Evolutionary conservation across 371 early-diverging fungal species (phyloP).

Genomic region (Apophysomyces ossiformis): DNA sequence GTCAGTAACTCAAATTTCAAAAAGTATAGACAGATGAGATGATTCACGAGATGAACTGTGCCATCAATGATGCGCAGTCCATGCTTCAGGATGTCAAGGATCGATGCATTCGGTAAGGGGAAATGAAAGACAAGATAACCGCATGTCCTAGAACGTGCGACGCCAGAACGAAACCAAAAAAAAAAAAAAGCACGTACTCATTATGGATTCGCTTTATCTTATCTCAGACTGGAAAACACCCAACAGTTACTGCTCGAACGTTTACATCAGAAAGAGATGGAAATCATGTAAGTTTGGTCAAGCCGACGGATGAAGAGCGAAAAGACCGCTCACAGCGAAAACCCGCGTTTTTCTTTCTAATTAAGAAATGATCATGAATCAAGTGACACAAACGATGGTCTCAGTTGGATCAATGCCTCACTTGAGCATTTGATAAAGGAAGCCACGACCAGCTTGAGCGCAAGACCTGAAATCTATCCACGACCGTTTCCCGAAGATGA

Average conservation of each 20-base stretch:
- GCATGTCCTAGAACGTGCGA: background rate
- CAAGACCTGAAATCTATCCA: constrained; percentile 7
- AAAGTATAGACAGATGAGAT: constrained; percentile 7
- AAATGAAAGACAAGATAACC: background rate
- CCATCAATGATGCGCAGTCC: background rate
- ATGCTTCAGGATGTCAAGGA: constrained; percentile 7
- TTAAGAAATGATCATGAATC: constrained; percentile 6
- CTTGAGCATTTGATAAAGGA: constrained; percentile 26
- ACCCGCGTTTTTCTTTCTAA: background rate
- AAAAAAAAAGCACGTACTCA: too few species aligned
- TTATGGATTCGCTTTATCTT: too few species aligned
- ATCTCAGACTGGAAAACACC: background rate
- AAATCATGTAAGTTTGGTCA: background rate
- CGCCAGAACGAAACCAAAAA: background rate
- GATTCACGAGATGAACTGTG: constrained; percentile 4
- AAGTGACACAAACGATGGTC: constrained; percentile 21
- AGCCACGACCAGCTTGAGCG: constrained; percentile 21
- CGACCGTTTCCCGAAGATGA: background rate
- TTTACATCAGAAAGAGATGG: background rate
- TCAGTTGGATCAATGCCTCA: constrained; percentile 26
- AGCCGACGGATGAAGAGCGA: too few species aligned
- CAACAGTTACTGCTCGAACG: background rate
- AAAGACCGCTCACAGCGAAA: background rate
- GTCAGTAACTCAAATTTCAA: background rate
- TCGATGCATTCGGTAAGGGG: background rate